Conservation (phyloP, 1,284 basidiomycete species). For the Inonotus hispidus region DNA sequence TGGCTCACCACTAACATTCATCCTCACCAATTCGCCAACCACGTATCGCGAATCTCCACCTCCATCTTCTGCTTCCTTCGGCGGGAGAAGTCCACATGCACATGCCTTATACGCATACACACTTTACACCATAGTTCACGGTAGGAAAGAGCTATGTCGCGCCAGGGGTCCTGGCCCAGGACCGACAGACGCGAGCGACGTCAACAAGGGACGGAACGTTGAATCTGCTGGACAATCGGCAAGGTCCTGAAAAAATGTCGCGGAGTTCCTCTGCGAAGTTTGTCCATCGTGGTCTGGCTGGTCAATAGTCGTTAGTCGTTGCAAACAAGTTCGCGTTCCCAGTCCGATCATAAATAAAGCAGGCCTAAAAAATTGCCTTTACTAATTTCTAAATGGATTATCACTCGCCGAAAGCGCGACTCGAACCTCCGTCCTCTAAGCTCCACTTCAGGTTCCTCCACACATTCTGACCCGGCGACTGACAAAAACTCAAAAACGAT, state of each 20-base stretch:
- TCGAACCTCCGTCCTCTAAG: not conserved
- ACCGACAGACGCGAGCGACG: not conserved
- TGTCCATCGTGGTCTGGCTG: too few relatives aligned
- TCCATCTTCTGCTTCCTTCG: not conserved
- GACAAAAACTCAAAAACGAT: slow-evolving; percentile 37
- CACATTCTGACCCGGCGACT: slow-evolving; percentile 28
- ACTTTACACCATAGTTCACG: not conserved
- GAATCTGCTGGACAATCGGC: too few relatives aligned
- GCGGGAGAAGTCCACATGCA: too few relatives aligned
- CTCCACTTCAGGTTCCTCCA: not conserved
- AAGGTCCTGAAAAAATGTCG: too few relatives aligned
- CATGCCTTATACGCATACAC: too few relatives aligned
- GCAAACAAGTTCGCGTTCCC: too few relatives aligned
- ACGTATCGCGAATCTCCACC: not conserved
- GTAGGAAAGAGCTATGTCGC: not conserved
- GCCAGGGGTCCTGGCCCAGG: too few relatives aligned
- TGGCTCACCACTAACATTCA: not conserved
- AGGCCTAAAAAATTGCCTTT: too few relatives aligned
- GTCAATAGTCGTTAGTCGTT: too few relatives aligned
- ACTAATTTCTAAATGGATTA: not conserved
- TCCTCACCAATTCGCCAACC: not conserved
- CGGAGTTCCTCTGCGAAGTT: too few relatives aligned
- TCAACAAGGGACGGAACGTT: not conserved
- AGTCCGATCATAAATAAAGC: too few relatives aligned
- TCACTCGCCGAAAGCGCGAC: not conserved